A percentile compares a stretch with the other conserved stretches of the same genome.
phyloP scores from a whole-genome alignment of 2,329 filamentous ascomycete genomes.

The Trichoderma atroviride region DNA sequence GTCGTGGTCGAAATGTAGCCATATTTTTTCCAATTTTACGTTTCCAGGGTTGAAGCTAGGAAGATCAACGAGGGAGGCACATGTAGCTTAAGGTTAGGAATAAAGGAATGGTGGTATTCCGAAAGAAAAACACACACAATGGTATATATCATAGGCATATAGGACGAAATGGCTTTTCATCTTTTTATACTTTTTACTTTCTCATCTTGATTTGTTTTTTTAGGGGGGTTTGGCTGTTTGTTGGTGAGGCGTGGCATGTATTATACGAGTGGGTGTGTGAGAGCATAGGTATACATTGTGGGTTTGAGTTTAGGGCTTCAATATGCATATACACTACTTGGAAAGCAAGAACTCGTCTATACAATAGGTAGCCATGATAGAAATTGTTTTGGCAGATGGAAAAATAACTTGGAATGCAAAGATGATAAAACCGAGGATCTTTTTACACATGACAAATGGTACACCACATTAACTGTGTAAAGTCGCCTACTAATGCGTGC shows the following conservation, averaged over 20 bases:
- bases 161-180: not conserved
- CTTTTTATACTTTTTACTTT: not conserved
- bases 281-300: not conserved
- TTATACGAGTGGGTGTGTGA: not conserved
- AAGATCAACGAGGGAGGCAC: not conserved
- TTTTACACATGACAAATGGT: too few relatives aligned
- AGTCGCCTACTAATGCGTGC: too few relatives aligned
- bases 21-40: not conserved
- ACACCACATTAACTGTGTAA: too few relatives aligned
- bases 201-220: not conserved
- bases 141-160: not conserved
- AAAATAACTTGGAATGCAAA: not conserved
- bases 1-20: too few relatives aligned
- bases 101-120: not conserved
- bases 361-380: not conserved
- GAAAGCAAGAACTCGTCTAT: not conserved
- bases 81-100: not conserved
- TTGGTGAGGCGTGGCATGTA: not conserved
- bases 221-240: too few relatives aligned
- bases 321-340: not conserved
- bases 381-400: not conserved
- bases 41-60: not conserved
- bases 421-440: too few relatives aligned
- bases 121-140: not conserved
- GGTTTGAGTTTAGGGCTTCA: not conserved